phyloP scores from a whole-genome alignment of 768 basidiomycete species.

The Boletus rubropictus region DNA sequence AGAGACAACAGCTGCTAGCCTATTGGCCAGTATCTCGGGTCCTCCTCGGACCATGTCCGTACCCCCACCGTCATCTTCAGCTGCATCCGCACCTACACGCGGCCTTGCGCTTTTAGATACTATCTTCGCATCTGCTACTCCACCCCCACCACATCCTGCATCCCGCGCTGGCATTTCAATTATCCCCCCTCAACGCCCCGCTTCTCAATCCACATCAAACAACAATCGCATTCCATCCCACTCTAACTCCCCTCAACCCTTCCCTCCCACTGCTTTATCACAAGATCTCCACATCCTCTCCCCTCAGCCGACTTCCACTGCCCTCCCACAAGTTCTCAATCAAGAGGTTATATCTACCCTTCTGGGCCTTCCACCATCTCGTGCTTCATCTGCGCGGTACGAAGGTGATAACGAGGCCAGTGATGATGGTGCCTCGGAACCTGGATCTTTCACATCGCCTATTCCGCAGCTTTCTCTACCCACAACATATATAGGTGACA shows the following conservation, averaged over 20 bases:
- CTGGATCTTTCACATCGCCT: conserved; percentile 38
- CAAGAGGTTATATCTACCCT: conserved; percentile 65
- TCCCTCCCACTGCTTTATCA: conserved; percentile 18
- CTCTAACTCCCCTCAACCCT: conserved; percentile 8
- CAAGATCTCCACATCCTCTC: conserved; percentile 42
- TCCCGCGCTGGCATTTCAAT: conserved; percentile 14
- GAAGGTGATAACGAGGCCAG: conserved; percentile 55
- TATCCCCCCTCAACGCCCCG: conserved; percentile 16
- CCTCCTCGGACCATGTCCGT: conserved; percentile 29
- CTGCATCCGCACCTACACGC: conserved; percentile 31
- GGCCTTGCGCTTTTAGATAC: conserved; percentile 58
- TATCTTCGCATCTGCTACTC: conserved; percentile 67
- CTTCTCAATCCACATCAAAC: conserved; percentile 10
- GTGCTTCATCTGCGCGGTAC: conserved; percentile 38
- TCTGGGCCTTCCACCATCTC: conserved; percentile 46
- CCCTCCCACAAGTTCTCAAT: conserved; percentile 61
- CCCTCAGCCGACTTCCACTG: conserved; percentile 48
- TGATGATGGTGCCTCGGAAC: conserved; percentile 31
- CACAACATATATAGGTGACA: conserved; percentile 7
- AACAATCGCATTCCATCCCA: conserved; percentile 3
- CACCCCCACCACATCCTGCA: conserved; percentile 18
- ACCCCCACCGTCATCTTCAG: conserved; percentile 26
- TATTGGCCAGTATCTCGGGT: conserved; percentile 47
- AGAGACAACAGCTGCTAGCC: conserved; percentile 36
- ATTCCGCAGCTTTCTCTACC: conserved; percentile 32